phyloP scores from a whole-genome alignment of 2,329 filamentous ascomycete genomes.

The Cordyceps fumosorosea region DNA sequence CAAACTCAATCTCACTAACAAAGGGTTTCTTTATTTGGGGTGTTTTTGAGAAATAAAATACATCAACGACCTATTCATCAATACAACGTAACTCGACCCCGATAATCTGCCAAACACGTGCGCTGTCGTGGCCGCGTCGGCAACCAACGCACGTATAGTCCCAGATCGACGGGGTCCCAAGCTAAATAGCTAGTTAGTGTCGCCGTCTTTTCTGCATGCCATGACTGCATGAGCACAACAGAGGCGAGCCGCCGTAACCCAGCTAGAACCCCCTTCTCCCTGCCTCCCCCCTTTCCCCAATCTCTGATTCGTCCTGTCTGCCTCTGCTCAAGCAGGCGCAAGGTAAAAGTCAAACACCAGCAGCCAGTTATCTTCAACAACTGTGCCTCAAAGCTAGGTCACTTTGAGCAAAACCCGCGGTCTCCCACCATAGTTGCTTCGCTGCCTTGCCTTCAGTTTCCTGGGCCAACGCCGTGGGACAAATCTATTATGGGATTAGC shows the following conservation, averaged over 20 bases:
- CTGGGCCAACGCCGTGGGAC: too few relatives aligned
- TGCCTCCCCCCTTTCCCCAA: neutral
- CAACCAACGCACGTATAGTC: neutral
- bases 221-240: neutral
- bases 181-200: neutral
- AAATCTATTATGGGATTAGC: too few relatives aligned
- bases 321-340: neutral
- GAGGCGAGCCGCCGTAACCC: neutral
- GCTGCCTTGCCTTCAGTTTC: too few relatives aligned
- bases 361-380: too few relatives aligned
- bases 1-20: neutral
- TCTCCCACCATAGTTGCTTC: too few relatives aligned
- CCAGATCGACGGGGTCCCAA: neutral
- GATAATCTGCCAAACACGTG: neutral
- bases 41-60: too few relatives aligned
- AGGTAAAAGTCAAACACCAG: too few relatives aligned
- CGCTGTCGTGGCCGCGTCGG: neutral
- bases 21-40: too few relatives aligned
- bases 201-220: neutral
- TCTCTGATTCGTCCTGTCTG: neutral
- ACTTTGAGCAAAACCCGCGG: too few relatives aligned
- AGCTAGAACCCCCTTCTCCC: neutral
- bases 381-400: too few relatives aligned
- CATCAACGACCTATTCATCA: neutral
- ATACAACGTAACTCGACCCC: constrained; percentile 1